phyloP scores from a whole-genome alignment of 2,329 filamentous ascomycete genomes.

The Trichoderma oligosporum region DNA sequence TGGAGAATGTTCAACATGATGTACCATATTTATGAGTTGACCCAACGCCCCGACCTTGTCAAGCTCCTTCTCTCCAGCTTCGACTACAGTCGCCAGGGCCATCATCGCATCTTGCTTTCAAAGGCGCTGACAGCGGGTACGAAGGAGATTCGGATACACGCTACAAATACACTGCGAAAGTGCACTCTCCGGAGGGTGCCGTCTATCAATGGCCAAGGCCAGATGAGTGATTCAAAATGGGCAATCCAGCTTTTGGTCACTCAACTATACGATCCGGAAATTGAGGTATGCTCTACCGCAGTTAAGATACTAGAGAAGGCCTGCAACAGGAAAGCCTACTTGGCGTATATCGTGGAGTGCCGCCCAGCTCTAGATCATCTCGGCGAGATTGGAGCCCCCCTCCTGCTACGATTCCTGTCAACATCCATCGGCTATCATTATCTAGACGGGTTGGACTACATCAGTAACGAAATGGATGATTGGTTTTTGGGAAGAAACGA shows the following conservation, averaged over 20 bases:
- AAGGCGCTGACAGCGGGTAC: constrained; percentile 90
- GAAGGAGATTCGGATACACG: constrained; percentile 86
- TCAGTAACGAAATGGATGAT: constrained; percentile 99
- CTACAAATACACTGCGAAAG: constrained; percentile 80
- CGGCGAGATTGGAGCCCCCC: constrained; percentile 90
- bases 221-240: constrained; percentile 76
- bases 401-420: constrained; percentile 87
- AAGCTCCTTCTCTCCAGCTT: constrained; percentile 84
- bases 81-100: constrained; percentile 84
- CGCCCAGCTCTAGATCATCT: constrained; percentile 90
- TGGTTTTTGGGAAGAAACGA: constrained; percentile 98
- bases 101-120: constrained; percentile 86
- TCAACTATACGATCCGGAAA: constrained; percentile 93
- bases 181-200: constrained; percentile 61
- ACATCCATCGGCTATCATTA: constrained; percentile 98
- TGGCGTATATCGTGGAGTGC: constrained; percentile 97
- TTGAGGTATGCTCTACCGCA: constrained; percentile 92
- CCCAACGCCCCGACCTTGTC: constrained; percentile 86
- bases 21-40: constrained; percentile 93
- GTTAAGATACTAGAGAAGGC: constrained; percentile 97
- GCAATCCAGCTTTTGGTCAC: constrained; percentile 96
- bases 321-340: constrained; percentile 83
- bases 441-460: constrained; percentile 93
- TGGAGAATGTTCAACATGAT: constrained; percentile 99
- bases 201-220: constrained; percentile 38